phyloP scores from a whole-genome alignment of 371 early-diverging fungal genomes.

The Mucor piriformis region DNA sequence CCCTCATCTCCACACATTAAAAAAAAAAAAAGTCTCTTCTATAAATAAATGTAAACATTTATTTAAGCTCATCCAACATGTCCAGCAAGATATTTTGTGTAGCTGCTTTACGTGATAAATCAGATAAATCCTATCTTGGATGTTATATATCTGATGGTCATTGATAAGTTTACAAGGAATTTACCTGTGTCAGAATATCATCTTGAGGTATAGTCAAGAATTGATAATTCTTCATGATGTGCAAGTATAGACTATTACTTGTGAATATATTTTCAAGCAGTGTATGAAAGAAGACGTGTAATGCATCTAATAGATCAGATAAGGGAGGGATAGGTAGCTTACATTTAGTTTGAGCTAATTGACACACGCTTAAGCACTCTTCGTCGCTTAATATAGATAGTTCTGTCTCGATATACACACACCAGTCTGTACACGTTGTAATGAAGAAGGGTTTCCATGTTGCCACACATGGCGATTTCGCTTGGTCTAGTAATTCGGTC shows the following conservation, averaged over 20 bases:
- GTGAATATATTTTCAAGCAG: constrained; percentile 28
- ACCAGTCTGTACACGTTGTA: constrained; percentile 29
- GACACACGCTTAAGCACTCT: constrained; percentile 4
- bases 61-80: constrained; percentile 9
- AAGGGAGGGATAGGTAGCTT: constrained; percentile 12
- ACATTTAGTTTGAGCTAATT: constrained; percentile 14
- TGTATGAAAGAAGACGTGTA: constrained; percentile 26
- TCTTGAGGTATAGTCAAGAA: constrained; percentile 24
- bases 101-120: constrained; percentile 6
- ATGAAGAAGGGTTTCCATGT: constrained; percentile 33
- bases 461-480: constrained; percentile 23
- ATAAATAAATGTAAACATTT: background rate
- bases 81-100: constrained; percentile 11
- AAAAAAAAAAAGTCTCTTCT: background rate
- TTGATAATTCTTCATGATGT: constrained; percentile 29
- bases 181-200: constrained; percentile 9
- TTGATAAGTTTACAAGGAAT: too few species aligned
- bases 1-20: background rate
- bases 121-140: constrained; percentile 6
- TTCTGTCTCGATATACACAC: constrained; percentile 43
- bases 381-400: constrained; percentile 11
- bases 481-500: constrained; percentile 25
- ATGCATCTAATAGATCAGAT: constrained; percentile 24
- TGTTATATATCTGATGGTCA: background rate
- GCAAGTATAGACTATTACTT: constrained; percentile 30